phyloP scores from a whole-genome alignment of 768 basidiomycete genomes.

The Tylopilus subfusipes region DNA sequence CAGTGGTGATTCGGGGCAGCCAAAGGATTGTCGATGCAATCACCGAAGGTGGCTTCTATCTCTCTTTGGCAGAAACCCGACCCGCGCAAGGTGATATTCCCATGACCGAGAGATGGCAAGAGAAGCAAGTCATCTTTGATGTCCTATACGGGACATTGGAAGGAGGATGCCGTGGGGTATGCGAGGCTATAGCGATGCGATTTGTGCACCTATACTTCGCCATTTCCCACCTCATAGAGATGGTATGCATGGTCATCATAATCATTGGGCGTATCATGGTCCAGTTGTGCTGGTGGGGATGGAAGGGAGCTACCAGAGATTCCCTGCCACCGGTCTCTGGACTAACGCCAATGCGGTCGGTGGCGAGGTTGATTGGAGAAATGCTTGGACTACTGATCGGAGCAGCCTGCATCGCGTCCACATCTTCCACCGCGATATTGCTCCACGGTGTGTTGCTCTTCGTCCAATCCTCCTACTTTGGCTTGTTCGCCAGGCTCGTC shows the following conservation, averaged over 20 bases:
- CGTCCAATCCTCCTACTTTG: slow-evolving; percentile 16
- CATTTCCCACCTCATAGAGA: slow-evolving; percentile 8
- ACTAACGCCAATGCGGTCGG: slow-evolving; percentile 6
- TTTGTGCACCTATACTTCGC: slow-evolving; percentile 6
- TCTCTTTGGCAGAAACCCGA: slow-evolving; percentile 8
- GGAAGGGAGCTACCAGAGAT: slow-evolving; percentile 6
- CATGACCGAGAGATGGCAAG: slow-evolving; percentile 1
- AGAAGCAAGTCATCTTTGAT: slow-evolving; percentile 8
- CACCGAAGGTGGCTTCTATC: slow-evolving; percentile 20
- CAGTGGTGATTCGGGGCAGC: slow-evolving; percentile 13
- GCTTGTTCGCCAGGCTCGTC: slow-evolving; percentile 13
- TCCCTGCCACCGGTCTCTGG: not conserved
- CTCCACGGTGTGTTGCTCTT: slow-evolving; percentile 12
- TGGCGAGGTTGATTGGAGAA: slow-evolving; percentile 8
- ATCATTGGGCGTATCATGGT: slow-evolving; percentile 7
- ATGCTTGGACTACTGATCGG: slow-evolving; percentile 8
- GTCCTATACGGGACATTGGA: slow-evolving; percentile 9
- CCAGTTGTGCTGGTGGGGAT: slow-evolving; percentile 12
- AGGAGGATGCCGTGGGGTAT: slow-evolving; percentile 14
- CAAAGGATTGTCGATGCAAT: slow-evolving; percentile 16
- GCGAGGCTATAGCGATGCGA: slow-evolving; percentile 15
- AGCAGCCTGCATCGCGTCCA: not conserved
- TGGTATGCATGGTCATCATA: not conserved
- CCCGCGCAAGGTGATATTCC: not conserved
- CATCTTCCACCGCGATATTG: slow-evolving; percentile 1